Conservation (phyloP, 2,329 filamentous ascomycete genomes). For the Onygenales sp. region DNA sequence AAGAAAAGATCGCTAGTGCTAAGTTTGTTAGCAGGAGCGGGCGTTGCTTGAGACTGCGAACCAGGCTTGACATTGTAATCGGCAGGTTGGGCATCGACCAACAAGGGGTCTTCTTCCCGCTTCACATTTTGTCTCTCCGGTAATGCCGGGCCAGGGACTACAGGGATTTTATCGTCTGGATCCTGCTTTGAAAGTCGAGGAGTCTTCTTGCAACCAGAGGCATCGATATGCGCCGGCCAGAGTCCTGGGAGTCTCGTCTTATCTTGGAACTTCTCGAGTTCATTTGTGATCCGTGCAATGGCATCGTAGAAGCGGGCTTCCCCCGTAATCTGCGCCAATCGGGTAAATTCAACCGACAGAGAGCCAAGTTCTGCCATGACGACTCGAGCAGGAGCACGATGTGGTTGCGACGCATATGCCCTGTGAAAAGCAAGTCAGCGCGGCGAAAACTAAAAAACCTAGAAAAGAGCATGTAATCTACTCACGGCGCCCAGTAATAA, state of each 20-base stretch:
- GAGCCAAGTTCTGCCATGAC: constrained; percentile 30
- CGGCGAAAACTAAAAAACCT: constrained; percentile 26
- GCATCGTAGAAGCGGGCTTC: constrained; percentile 31
- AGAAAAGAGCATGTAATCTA: constrained; percentile 9
- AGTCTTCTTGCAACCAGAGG: constrained; percentile 60
- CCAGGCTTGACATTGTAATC: constrained; percentile 12
- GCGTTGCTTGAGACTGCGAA: constrained; percentile 4
- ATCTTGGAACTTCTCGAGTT: constrained; percentile 25
- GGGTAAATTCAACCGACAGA: constrained; percentile 32
- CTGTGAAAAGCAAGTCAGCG: constrained; percentile 64
- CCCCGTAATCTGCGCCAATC: constrained; percentile 29
- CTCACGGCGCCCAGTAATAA: constrained; percentile 68
- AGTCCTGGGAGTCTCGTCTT: constrained; percentile 29
- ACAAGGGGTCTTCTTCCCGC: constrained; percentile 8
- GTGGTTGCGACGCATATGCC: constrained; percentile 26
- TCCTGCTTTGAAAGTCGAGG: constrained; percentile 12
- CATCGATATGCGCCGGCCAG: constrained; percentile 52
- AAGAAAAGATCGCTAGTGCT: neutral
- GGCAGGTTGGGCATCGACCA: constrained; percentile 20
- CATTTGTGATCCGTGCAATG: constrained; percentile 25
- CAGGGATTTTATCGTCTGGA: constrained; percentile 24
- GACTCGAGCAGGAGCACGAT: constrained; percentile 17
- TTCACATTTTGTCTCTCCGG: constrained; percentile 3
- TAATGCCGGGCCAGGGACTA: constrained; percentile 17
- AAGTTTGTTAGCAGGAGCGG: neutral